These are phyloP conservation scores for Pterocarpus santalinus DNA, from an alignment of 306 rosid genomes.

Conservation along the genomic window DNA sequence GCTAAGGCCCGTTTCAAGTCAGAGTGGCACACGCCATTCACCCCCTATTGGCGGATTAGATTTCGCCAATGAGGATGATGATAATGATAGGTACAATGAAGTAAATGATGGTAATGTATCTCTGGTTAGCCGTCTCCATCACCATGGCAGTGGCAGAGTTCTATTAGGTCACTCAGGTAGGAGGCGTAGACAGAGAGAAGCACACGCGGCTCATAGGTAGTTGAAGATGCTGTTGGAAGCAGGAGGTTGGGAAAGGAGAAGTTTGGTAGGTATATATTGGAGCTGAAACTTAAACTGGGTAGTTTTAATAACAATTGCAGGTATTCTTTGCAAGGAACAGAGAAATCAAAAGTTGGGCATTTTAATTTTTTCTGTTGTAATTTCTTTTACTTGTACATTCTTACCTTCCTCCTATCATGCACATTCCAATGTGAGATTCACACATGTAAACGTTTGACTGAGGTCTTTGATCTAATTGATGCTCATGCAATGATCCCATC, in stretches of 20 bases:
- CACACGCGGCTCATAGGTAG: slow-evolving; percentile 47
- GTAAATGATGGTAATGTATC: slow-evolving; percentile 64
- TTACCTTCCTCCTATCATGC: slow-evolving; percentile 61
- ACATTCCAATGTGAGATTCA: slow-evolving; percentile 51
- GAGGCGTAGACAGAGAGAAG: slow-evolving; percentile 81
- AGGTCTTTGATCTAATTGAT: slow-evolving; percentile 29
- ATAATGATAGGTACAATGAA: slow-evolving; percentile 46
- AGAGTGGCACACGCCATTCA: slow-evolving; percentile 43
- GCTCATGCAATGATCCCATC: neutral
- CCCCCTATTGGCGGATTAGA: slow-evolving; percentile 52
- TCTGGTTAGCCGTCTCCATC: slow-evolving; percentile 75
- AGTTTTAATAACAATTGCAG: slow-evolving; percentile 55
- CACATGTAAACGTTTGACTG: slow-evolving; percentile 53
- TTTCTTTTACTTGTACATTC: slow-evolving; percentile 61
- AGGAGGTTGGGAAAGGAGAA: slow-evolving; percentile 69
- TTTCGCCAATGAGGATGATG: slow-evolving; percentile 66
- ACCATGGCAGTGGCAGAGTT: slow-evolving; percentile 71
- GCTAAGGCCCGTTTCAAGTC: slow-evolving; percentile 58
- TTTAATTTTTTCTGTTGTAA: slow-evolving; percentile 48
- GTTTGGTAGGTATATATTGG: slow-evolving; percentile 60
- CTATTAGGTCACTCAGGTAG: slow-evolving; percentile 79
- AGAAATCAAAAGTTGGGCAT: slow-evolving; percentile 56
- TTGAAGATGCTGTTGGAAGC: slow-evolving; percentile 39
- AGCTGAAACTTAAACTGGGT: slow-evolving; percentile 53
- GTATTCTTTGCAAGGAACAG: slow-evolving; percentile 51